Conservation (phyloP, 176 grass and related monocot species). For the Zoysia pacifica region DNA sequence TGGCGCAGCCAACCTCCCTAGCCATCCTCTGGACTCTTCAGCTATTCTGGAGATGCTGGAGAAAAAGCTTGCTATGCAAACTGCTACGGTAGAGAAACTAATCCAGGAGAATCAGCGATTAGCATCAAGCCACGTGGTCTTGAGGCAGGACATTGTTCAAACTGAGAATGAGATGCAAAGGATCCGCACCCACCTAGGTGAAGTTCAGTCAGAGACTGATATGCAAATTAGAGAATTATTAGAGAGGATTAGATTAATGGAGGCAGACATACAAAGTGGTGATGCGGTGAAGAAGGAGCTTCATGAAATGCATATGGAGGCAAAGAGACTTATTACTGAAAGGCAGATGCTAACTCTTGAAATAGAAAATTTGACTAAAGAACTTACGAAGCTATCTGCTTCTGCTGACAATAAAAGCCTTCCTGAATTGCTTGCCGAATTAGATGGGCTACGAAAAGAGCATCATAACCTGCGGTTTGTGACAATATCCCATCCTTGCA, state of each 20-base stretch:
- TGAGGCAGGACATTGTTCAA: constrained; percentile 83
- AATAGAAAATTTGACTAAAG: constrained; percentile 57
- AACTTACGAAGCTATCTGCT: constrained; percentile 57
- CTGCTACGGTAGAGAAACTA: constrained; percentile 69
- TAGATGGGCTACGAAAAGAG: constrained; percentile 77
- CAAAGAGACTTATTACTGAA: constrained; percentile 61
- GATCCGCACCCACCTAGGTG: constrained; percentile 62
- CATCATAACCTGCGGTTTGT: constrained; percentile 81
- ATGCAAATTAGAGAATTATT: constrained; percentile 63
- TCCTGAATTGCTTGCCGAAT: constrained; percentile 62
- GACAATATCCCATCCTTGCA: constrained; percentile 19
- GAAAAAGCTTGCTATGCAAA: constrained; percentile 68
- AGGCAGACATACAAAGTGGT: constrained; percentile 66
- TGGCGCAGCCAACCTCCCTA: constrained; percentile 41
- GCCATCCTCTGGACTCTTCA: constrained; percentile 37
- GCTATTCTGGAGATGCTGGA: constrained; percentile 57
- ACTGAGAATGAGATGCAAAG: constrained; percentile 78
- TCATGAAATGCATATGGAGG: constrained; percentile 77
- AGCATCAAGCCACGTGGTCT: constrained; percentile 62
- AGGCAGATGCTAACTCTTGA: constrained; percentile 70
- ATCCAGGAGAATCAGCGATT: constrained; percentile 77
- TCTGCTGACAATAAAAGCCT: constrained; percentile 56
- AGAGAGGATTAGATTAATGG: constrained; percentile 76
- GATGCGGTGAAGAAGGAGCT: constrained; percentile 71
- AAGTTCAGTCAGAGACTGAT: constrained; percentile 73